phyloP scores from a whole-genome alignment of 2,329 filamentous ascomycete species.

The Sclerotinia borealis region DNA sequence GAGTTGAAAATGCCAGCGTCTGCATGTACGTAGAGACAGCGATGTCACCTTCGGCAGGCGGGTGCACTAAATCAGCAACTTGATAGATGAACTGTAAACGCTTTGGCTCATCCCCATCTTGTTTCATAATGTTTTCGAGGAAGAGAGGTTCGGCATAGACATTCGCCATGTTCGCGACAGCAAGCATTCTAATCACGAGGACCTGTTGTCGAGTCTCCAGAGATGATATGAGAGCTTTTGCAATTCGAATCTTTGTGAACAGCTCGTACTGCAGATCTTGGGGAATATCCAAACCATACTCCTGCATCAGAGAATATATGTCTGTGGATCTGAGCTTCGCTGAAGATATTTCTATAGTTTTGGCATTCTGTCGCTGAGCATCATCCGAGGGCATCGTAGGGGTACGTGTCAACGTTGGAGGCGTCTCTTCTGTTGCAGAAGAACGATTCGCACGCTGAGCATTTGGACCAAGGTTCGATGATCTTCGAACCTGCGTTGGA shows the following conservation, averaged over 20 bases:
- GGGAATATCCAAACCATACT: slow-evolving; percentile 60
- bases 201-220: slow-evolving; percentile 65
- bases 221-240: slow-evolving; percentile 69
- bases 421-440: slow-evolving; percentile 33
- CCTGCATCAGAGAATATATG: slow-evolving; percentile 51
- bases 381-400: slow-evolving; percentile 25
- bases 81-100: slow-evolving; percentile 88
- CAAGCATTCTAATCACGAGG: slow-evolving; percentile 74
- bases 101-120: slow-evolving; percentile 84
- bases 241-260: slow-evolving; percentile 73
- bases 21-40: slow-evolving; percentile 71
- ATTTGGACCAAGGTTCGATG: slow-evolving; percentile 32
- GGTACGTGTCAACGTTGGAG: slow-evolving; percentile 24
- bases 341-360: slow-evolving; percentile 46
- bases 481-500: slow-evolving; percentile 32
- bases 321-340: slow-evolving; percentile 45
- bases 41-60: slow-evolving; percentile 62
- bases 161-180: slow-evolving; percentile 86
- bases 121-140: slow-evolving; percentile 75
- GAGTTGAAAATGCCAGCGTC: slow-evolving; percentile 69
- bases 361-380: slow-evolving; percentile 23
- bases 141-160: slow-evolving; percentile 81
- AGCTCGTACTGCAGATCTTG: slow-evolving; percentile 73
- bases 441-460: slow-evolving; percentile 29
- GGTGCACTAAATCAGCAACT: slow-evolving; percentile 84